Evolutionary conservation across 176 grass and related monocot species (phyloP).

Genomic region (Musa troglodytarum): DNA sequence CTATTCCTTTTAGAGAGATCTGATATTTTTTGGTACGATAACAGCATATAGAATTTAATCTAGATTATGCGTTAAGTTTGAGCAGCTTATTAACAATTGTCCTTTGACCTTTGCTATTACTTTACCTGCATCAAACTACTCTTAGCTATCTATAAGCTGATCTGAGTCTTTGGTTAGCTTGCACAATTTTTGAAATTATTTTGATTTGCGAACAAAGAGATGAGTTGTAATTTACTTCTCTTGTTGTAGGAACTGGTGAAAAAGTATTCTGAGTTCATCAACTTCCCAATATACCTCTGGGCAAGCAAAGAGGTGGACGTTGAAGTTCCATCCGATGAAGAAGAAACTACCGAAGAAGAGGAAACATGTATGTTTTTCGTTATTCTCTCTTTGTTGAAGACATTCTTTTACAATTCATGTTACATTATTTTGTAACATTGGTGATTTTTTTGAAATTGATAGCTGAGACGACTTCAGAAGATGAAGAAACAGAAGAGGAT

Average conservation of each 20-base stretch:
- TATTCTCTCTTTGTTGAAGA: background rate
- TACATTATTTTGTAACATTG: conserved; percentile 2
- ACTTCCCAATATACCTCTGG: conserved; percentile 98
- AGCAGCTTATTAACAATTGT: no score
- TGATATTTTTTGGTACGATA: no score
- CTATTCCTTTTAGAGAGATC: no score
- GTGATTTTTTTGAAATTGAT: conserved; percentile 24
- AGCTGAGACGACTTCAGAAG: conserved; percentile 42
- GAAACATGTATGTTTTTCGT: conserved; percentile 39
- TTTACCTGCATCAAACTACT: background rate
- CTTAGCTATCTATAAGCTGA: background rate
- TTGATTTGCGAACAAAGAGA: background rate
- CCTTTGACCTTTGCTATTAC: background rate
- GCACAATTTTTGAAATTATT: background rate
- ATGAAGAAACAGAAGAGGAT: conserved; percentile 76
- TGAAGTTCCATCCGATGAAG: conserved; percentile 84
- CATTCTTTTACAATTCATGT: background rate
- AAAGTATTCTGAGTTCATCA: conserved; percentile 95
- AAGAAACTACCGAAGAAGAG: conserved; percentile 73
- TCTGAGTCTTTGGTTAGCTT: background rate
- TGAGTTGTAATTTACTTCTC: background rate
- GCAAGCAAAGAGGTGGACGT: conserved; percentile 95
- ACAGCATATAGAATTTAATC: no score
- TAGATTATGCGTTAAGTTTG: no score
- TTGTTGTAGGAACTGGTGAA: conserved; percentile 79